Conservation (phyloP, 345 rosid species). For the Balakata baccata region DNA sequence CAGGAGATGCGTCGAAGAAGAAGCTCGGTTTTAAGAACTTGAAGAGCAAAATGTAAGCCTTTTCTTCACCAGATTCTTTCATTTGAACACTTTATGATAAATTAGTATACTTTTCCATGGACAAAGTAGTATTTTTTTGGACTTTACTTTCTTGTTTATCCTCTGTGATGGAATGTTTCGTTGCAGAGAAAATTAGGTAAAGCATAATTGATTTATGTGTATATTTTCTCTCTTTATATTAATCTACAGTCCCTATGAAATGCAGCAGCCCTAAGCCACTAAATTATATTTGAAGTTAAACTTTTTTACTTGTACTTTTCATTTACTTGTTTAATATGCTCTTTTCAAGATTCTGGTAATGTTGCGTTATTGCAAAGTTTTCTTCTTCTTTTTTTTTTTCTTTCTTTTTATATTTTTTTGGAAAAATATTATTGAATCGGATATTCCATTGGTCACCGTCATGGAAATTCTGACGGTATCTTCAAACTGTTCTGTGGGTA, state of each 20-base stretch:
- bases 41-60: conserved; percentile 25
- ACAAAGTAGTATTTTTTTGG: background rate
- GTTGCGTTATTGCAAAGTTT: background rate
- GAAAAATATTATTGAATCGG: background rate
- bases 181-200: conserved; percentile 7
- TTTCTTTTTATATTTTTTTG: too few species aligned
- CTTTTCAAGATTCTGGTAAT: background rate
- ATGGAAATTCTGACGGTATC: background rate
- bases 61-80: background rate
- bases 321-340: background rate
- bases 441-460: background rate
- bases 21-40: conserved; percentile 19
- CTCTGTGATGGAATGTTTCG: conserved; percentile 1
- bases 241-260: background rate
- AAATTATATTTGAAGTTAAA: too few species aligned
- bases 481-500: background rate
- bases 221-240: background rate
- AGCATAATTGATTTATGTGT: background rate
- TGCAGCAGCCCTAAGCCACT: background rate
- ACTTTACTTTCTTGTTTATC: background rate
- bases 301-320: background rate
- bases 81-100: background rate
- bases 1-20: conserved; percentile 25
- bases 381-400: too few species aligned
- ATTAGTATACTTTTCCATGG: background rate